These are phyloP conservation scores for Tylopilus felleus DNA, from an alignment of 768 basidiomycete genomes.

Conservation along the genomic window DNA sequence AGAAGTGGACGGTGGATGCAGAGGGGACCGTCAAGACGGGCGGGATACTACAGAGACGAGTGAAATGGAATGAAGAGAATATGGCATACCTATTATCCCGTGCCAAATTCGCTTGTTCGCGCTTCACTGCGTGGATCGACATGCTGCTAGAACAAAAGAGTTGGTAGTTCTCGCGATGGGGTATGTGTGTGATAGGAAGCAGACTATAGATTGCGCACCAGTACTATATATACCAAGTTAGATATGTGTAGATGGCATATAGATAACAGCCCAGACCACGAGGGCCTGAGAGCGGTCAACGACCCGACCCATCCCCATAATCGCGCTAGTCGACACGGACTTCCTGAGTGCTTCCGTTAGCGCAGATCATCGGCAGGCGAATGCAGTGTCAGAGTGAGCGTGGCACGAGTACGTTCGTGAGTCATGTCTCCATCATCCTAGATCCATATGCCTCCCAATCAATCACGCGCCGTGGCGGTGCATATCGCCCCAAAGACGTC, in stretches of 20 bases:
- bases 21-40: constrained; percentile 49
- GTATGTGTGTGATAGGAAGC: neutral
- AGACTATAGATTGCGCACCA: constrained; percentile 10
- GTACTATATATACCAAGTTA: constrained; percentile 5
- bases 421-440: constrained; percentile 1
- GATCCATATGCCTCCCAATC: constrained; percentile 37
- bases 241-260: constrained; percentile 3
- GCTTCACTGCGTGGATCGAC: constrained; percentile 56
- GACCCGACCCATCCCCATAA: neutral
- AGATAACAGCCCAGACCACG: neutral
- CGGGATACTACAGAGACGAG: constrained; percentile 39
- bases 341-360: neutral
- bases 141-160: constrained; percentile 10
- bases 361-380: no score
- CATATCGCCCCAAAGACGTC: constrained; percentile 20
- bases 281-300: neutral
- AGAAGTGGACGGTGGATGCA: constrained; percentile 53
- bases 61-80: neutral
- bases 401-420: neutral
- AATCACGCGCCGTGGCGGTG: constrained; percentile 16
- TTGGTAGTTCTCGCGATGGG: neutral
- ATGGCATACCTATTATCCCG: constrained; percentile 55
- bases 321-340: neutral
- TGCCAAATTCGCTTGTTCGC: constrained; percentile 50
- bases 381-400: neutral